Conservation (phyloP, 768 basidiomycete species). For the Asterophora parasitica region DNA sequence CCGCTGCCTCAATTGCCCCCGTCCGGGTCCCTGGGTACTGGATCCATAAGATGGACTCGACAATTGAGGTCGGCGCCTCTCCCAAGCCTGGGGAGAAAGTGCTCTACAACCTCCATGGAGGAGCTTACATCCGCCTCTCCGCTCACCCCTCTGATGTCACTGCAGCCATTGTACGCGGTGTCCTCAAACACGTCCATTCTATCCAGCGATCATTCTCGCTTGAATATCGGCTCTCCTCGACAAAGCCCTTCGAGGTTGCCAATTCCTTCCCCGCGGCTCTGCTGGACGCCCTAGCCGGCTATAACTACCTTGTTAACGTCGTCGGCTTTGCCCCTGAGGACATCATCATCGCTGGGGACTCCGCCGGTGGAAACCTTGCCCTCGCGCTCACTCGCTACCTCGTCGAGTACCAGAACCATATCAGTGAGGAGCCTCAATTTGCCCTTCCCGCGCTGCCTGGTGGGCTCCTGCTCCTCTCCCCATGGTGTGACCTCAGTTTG, state of each 20-base stretch:
- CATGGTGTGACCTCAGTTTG: slow-evolving; percentile 47
- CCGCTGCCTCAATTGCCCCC: slow-evolving; percentile 33
- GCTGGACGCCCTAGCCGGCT: slow-evolving; percentile 70
- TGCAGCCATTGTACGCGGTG: slow-evolving; percentile 38
- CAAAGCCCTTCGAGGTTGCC: slow-evolving; percentile 32
- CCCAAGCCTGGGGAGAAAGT: slow-evolving; percentile 51
- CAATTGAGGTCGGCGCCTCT: slow-evolving; percentile 29
- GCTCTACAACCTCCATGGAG: slow-evolving; percentile 61
- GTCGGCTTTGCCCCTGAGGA: slow-evolving; percentile 54
- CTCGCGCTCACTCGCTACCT: slow-evolving; percentile 61
- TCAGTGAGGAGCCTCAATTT: slow-evolving; percentile 14
- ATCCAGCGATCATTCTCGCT: slow-evolving; percentile 52
- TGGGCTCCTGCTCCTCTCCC: slow-evolving; percentile 49
- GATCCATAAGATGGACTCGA: slow-evolving; percentile 38
- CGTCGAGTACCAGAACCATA: slow-evolving; percentile 35
- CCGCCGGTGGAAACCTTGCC: slow-evolving; percentile 72
- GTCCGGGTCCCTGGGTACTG: slow-evolving; percentile 54
- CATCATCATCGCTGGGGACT: slow-evolving; percentile 70
- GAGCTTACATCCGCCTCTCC: slow-evolving; percentile 48
- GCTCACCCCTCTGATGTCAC: slow-evolving; percentile 53
- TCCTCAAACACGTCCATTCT: slow-evolving; percentile 40
- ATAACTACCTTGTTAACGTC: slow-evolving; percentile 58
- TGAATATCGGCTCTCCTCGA: slow-evolving; percentile 67
- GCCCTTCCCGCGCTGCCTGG: slow-evolving; percentile 41
- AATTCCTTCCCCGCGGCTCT: slow-evolving; percentile 74